Evolutionary conservation across 768 basidiomycete species (phyloP).

Genomic region (Termitomyces sp.): DNA sequence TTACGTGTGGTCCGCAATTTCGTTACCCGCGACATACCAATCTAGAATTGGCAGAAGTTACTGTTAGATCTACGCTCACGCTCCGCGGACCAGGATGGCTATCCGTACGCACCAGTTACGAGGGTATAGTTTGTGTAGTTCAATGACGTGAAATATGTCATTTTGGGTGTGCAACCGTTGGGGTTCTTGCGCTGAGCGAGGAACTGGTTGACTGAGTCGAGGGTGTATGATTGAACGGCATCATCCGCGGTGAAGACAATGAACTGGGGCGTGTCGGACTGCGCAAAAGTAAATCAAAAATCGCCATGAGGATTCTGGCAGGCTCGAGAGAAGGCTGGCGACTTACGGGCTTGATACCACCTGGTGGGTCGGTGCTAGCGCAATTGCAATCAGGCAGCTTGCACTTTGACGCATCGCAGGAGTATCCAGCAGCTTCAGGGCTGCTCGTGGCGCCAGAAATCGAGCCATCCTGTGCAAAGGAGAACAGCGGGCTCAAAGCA

Average conservation of each 20-base stretch:
- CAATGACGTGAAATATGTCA: conserved; percentile 75
- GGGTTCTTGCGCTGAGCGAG: conserved; percentile 73
- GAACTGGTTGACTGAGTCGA: conserved; percentile 74
- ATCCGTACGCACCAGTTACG: conserved; percentile 44
- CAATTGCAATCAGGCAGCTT: conserved; percentile 71
- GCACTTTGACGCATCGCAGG: conserved; percentile 64
- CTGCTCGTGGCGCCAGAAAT: conserved; percentile 55
- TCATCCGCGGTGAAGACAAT: conserved; percentile 77
- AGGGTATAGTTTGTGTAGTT: conserved; percentile 76
- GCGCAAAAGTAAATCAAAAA: conserved; percentile 5
- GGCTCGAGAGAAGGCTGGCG: neutral
- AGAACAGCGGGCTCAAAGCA: conserved; percentile 33
- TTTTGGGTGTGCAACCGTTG: conserved; percentile 71
- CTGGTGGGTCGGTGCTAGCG: conserved; percentile 71
- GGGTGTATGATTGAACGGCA: conserved; percentile 74
- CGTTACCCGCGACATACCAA: conserved; percentile 81
- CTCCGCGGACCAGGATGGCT: neutral
- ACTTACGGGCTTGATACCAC: conserved; percentile 64
- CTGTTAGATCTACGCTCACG: neutral
- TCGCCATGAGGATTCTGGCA: neutral
- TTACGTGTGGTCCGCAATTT: conserved; percentile 78
- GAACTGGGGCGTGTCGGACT: conserved; percentile 65
- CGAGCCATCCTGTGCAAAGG: conserved; percentile 49
- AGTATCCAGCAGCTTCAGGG: conserved; percentile 60
- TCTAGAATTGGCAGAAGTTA: conserved; percentile 34